Evolutionary conservation across 352 stramenopile genomes (phyloP), one percentile per base, ranked within the genome.

Genomic region (Phytophthora pinifolia): DNA sequence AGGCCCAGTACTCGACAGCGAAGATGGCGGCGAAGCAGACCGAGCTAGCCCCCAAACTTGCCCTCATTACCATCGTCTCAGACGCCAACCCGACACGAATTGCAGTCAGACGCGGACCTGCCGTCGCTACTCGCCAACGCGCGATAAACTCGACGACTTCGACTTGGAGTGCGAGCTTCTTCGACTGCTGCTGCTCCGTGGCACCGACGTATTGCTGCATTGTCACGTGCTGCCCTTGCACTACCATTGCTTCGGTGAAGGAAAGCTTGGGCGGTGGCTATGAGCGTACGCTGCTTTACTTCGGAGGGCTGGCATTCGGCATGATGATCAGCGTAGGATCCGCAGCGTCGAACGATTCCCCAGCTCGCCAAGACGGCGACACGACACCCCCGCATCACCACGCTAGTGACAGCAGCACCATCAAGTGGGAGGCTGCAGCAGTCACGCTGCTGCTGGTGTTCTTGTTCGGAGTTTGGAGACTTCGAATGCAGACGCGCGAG

Each of bases 281-380:
- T 46, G 72, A 82, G 34, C 39, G 53, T 10, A 74, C 65, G 18
- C 47, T 82, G 54, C 39, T 82, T 29, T 79, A 71, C 57, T 83
- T 73, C 44, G 70, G 70, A 7, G 65, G 46, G 14, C 58, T 83
- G 33, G 62, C 61, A 2, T 75, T 76, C 39, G 65, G 59, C 15
- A 45, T 72, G 14, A 30, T 78, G 4, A 17, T 83, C 10, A 76
- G 47, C 22, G n/a, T 68, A 9, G 73, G 70, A 6, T 50, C 79
- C 22, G 61, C 61, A 39, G 46, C 51, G 20, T 64, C 47, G 4
- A 67, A 43, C 27, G 37, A 39, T n/a, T 59, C 49, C 18, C 6
- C 20, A 14, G 18, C 50, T 9, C 14, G 20, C 10, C 15, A 33
- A 25, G 54, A 36, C 10, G 18, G 32, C 31, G 35, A 51, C 8